phyloP scores from a whole-genome alignment of 257 asterid genomes.

The Eucommia ulmoides region DNA sequence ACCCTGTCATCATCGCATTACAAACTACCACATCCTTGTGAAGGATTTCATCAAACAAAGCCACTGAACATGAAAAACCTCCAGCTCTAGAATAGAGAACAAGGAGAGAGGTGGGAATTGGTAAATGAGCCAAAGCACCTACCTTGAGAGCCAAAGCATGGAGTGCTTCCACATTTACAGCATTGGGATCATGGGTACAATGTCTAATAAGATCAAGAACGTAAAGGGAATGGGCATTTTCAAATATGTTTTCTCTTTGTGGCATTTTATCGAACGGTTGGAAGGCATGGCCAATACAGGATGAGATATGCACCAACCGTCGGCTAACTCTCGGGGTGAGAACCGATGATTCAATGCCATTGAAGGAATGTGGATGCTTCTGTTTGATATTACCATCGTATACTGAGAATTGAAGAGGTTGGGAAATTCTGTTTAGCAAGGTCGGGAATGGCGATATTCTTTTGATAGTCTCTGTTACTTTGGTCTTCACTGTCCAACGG shows the following conservation, averaged over 20 bases:
- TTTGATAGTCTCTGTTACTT: too few relatives aligned
- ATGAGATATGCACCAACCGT: too few relatives aligned
- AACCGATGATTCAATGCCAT: too few relatives aligned
- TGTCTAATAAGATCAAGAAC: slow-evolving; percentile 22
- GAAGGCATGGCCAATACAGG: too few relatives aligned
- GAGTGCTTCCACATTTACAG: slow-evolving; percentile 16
- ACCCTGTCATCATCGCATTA: slow-evolving; percentile 62
- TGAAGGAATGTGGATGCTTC: too few relatives aligned
- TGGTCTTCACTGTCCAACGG: too few relatives aligned
- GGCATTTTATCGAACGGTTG: slow-evolving; percentile 27
- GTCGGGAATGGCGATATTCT: too few relatives aligned
- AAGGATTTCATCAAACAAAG: slow-evolving; percentile 30
- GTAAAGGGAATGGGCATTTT: slow-evolving; percentile 15
- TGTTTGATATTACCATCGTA: too few relatives aligned
- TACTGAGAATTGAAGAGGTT: too few relatives aligned
- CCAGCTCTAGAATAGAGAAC: slow-evolving; percentile 39
- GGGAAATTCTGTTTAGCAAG: too few relatives aligned
- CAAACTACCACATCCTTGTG: slow-evolving; percentile 43
- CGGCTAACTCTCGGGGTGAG: too few relatives aligned
- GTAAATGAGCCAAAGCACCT: slow-evolving; percentile 33
- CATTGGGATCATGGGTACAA: slow-evolving; percentile 16
- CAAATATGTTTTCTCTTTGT: slow-evolving; percentile 13
- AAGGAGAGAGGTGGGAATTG: slow-evolving; percentile 33
- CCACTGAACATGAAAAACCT: slow-evolving; percentile 25
- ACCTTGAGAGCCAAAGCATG: slow-evolving; percentile 42